A percentile compares a stretch with the other conserved stretches of the same genome.
These are phyloP conservation scores for Xerocomus brunneocitrinus DNA, from an alignment of 768 basidiomycete genomes.

Conservation along the genomic window DNA sequence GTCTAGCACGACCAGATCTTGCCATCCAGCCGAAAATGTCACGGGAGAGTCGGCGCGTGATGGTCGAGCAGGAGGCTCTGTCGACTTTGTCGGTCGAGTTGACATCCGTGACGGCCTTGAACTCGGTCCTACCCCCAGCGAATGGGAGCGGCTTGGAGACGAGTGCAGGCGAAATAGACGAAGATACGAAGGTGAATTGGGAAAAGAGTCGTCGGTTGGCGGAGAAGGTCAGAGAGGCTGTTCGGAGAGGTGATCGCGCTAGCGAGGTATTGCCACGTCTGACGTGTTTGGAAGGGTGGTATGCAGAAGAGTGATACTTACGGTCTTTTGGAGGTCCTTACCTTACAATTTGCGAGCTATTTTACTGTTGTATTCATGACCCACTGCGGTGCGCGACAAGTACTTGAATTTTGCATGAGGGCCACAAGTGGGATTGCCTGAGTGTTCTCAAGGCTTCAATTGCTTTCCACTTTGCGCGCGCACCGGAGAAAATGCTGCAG, in stretches of 20 bases:
- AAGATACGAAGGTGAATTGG: slow-evolving; percentile 23
- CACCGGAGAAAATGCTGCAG: neutral
- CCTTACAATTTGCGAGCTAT: no score
- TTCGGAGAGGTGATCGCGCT: slow-evolving; percentile 16
- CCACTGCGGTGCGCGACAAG: no score
- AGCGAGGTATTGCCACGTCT: slow-evolving; percentile 27
- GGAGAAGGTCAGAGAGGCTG: slow-evolving; percentile 17
- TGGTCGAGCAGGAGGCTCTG: neutral
- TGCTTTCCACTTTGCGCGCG: neutral
- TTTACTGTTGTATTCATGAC: no score
- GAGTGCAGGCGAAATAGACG: neutral
- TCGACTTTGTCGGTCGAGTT: neutral
- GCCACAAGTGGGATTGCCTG: no score
- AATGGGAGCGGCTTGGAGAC: neutral
- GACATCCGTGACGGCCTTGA: neutral
- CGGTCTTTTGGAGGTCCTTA: no score
- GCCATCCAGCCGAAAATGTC: slow-evolving; percentile 29
- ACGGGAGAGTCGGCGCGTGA: slow-evolving; percentile 9
- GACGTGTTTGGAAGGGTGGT: slow-evolving; percentile 19
- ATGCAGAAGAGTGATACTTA: neutral
- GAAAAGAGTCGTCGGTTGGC: slow-evolving; percentile 24
- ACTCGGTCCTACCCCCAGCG: neutral
- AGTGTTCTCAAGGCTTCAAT: no score
- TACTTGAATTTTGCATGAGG: no score
- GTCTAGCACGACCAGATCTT: slow-evolving; percentile 41